A percentile compares a stretch with the other conserved stretches of the same genome.
phyloP scores from a whole-genome alignment of 2,329 filamentous ascomycete species.

The Calonectria hawksworthii region DNA sequence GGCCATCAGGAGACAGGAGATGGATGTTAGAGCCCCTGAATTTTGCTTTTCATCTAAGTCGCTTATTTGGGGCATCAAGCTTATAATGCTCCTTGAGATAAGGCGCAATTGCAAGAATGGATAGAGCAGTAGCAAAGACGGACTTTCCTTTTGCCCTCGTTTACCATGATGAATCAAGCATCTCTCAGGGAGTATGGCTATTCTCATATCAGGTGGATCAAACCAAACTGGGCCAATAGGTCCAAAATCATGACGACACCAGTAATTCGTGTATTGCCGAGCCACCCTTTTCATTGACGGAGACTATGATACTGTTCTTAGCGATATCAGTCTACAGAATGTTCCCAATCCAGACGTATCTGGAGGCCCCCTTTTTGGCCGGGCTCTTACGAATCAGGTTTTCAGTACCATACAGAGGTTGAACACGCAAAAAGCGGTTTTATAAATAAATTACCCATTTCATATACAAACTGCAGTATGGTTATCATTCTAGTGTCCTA shows the following conservation, averaged over 20 bases:
- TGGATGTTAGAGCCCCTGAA: too few relatives aligned
- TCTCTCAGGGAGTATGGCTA: not conserved
- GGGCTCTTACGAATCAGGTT: not conserved
- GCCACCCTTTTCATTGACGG: not conserved
- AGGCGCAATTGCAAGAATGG: too few relatives aligned
- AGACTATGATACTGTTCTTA: not conserved
- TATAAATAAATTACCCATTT: not conserved
- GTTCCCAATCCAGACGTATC: not conserved
- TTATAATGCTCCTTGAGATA: too few relatives aligned
- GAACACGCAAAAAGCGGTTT: not conserved
- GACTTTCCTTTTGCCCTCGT: too few relatives aligned
- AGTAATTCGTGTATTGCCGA: not conserved
- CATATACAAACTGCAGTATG: not conserved
- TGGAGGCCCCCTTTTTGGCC: not conserved
- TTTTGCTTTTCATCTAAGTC: too few relatives aligned
- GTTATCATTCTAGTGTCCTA: slow-evolving; percentile 1
- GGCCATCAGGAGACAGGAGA: too few relatives aligned
- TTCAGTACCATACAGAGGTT: not conserved
- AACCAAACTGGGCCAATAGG: not conserved
- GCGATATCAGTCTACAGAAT: not conserved
- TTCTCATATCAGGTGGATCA: not conserved
- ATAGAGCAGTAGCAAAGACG: too few relatives aligned
- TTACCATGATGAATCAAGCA: not conserved
- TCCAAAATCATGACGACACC: not conserved
- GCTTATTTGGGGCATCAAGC: too few relatives aligned